These are phyloP conservation scores for Marchantia paleacea DNA, from an alignment of 225 moss, liverwort and hornwort genomes.

Conservation along the genomic window DNA sequence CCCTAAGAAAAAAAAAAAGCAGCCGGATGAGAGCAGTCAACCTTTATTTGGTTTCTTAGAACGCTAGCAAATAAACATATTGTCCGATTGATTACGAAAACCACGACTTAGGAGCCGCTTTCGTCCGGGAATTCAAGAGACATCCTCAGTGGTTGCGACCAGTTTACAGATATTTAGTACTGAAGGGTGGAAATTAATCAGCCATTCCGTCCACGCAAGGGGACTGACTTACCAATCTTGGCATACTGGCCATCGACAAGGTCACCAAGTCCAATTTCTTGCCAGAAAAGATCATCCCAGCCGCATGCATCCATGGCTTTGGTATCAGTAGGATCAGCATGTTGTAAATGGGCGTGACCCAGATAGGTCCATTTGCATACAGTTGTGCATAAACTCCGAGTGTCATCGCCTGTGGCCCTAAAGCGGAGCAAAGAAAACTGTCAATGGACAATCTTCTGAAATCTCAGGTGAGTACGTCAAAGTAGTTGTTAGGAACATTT, in stretches of 20 bases:
- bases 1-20: slow-evolving; percentile 37
- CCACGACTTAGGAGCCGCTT: not conserved
- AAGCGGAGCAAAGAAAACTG: not conserved
- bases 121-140: not conserved
- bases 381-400: slow-evolving; percentile 92
- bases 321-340: slow-evolving; percentile 64
- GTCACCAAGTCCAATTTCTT: slow-evolving; percentile 92
- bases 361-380: slow-evolving; percentile 97
- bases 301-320: slow-evolving; percentile 92
- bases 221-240: slow-evolving; percentile 64
- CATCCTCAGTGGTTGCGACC: not conserved
- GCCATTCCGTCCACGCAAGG: not conserved
- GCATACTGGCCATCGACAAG: slow-evolving; percentile 89
- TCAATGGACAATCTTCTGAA: not conserved
- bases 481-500: not conserved
- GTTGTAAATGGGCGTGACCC: slow-evolving; percentile 86
- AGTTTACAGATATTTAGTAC: not conserved
- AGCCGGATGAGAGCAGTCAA: not conserved
- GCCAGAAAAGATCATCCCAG: slow-evolving; percentile 98
- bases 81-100: not conserved
- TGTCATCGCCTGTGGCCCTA: slow-evolving; percentile 96
- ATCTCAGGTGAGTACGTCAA: not conserved
- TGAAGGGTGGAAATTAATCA: not conserved
- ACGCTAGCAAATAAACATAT: too few species aligned
- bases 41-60: too few species aligned